phyloP scores from a whole-genome alignment of 345 rosid species.

The Rhodamnia rubescens region DNA sequence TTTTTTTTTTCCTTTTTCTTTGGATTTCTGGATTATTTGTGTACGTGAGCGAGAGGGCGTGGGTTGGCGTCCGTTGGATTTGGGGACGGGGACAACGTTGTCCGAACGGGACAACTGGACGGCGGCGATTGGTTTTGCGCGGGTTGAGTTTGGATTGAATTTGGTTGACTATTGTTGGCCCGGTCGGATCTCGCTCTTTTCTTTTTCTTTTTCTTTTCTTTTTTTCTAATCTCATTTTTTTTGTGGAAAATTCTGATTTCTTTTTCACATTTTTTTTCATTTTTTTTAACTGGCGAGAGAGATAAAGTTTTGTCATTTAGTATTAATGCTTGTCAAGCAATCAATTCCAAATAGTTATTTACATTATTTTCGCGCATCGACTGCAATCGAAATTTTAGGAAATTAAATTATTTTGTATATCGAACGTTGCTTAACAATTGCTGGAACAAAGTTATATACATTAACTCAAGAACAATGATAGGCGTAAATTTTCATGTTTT shows the following conservation, averaged over 20 bases:
- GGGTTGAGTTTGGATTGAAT: not conserved
- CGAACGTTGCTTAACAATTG: not conserved
- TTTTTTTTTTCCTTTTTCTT: not conserved
- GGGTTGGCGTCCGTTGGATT: not conserved
- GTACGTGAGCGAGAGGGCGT: not conserved
- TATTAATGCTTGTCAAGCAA: not conserved
- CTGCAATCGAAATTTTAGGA: not conserved
- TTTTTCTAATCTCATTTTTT: not conserved
- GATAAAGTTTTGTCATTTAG: not conserved
- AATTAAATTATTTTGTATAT: not conserved
- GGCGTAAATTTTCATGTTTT: no score
- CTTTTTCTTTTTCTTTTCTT: rapidly evolving
- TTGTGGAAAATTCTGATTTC: not conserved
- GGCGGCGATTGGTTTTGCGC: not conserved
- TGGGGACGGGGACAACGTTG: not conserved
- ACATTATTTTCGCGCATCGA: not conserved
- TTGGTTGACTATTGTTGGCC: not conserved
- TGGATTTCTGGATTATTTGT: not conserved
- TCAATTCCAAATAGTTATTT: not conserved
- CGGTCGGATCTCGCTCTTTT: not conserved
- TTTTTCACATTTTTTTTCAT: no score
- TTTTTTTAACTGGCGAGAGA: not conserved
- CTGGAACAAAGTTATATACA: not conserved
- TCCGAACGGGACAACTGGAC: not conserved
- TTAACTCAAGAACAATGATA: no score